Conservation (phyloP, 305 asterid species). For the Rubia balearica region DNA sequence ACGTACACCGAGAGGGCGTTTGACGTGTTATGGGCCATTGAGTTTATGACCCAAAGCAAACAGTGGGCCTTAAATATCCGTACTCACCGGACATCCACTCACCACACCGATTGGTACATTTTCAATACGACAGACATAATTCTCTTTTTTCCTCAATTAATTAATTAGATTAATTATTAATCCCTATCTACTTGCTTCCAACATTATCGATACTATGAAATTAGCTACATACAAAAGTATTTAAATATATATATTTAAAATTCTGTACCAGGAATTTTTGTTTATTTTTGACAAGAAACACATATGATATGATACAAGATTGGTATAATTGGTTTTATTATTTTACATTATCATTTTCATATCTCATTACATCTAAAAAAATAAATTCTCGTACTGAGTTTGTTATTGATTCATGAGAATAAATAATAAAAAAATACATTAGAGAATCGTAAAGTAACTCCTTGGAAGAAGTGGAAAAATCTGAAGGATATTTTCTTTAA, state of each 20-base stretch:
- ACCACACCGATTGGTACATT: not conserved
- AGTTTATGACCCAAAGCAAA: not conserved
- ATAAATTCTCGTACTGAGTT: too few species aligned
- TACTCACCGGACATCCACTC: conserved; percentile 30
- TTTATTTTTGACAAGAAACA: not conserved
- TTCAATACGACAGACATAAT: conserved; percentile 2
- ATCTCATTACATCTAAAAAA: too few species aligned
- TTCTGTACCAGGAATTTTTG: not conserved
- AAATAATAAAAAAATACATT: too few species aligned
- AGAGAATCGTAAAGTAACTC: too few species aligned
- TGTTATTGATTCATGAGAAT: too few species aligned
- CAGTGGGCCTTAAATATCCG: conserved; percentile 26
- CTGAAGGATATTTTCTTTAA: not conserved
- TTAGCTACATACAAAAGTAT: not conserved
- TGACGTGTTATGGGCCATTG: not conserved
- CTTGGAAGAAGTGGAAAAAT: not conserved
- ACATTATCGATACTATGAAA: not conserved
- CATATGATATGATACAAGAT: too few species aligned
- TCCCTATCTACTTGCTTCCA: too few species aligned
- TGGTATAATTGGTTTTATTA: not conserved
- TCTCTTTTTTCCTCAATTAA: not conserved
- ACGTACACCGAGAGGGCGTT: not conserved
- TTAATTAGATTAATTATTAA: too few species aligned
- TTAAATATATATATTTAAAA: too few species aligned
- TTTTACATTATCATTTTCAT: not conserved